Evolutionary conservation across 176 grass and related monocot genomes (phyloP).

Genomic region (Rhipidocladum racemiflorum): DNA sequence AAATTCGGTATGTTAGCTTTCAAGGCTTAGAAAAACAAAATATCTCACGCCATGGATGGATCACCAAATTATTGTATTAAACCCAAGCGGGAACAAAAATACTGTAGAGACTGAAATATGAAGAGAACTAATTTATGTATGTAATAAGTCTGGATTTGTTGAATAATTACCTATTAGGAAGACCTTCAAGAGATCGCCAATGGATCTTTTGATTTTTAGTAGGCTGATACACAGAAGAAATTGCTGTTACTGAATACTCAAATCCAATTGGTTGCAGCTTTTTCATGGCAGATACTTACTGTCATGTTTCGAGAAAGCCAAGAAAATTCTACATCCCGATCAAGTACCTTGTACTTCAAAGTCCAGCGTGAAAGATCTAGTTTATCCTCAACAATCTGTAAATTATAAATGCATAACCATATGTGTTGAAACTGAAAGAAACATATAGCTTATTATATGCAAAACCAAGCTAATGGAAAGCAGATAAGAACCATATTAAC

Average conservation of each 20-base stretch:
- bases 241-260: conserved; percentile 2
- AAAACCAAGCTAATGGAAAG: conserved; percentile 18
- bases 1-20: conserved; percentile 7
- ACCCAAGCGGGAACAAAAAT: background rate
- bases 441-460: background rate
- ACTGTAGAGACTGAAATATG: background rate
- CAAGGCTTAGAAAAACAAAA: background rate
- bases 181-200: conserved; percentile 94
- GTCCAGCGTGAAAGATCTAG: conserved; percentile 85
- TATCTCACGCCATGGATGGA: background rate
- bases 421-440: background rate
- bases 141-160: background rate
- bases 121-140: conserved; percentile 3
- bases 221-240: conserved; percentile 56
- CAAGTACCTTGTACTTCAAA: conserved; percentile 79
- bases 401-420: conserved; percentile 3
- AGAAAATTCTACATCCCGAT: conserved; percentile 78
- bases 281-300: conserved; percentile 32
- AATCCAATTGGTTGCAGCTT: background rate
- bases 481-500: background rate
- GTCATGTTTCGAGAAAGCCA: conserved; percentile 94
- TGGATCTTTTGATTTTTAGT: conserved; percentile 97
- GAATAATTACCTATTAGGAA: conserved; percentile 71
- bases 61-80: background rate
- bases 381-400: conserved; percentile 82